Percentiles rank a stretch among this genome's conserved stretches.
These are phyloP conservation scores for Citrus mangshanensis DNA, from an alignment of 345 rosid species.

Conservation along the genomic window DNA sequence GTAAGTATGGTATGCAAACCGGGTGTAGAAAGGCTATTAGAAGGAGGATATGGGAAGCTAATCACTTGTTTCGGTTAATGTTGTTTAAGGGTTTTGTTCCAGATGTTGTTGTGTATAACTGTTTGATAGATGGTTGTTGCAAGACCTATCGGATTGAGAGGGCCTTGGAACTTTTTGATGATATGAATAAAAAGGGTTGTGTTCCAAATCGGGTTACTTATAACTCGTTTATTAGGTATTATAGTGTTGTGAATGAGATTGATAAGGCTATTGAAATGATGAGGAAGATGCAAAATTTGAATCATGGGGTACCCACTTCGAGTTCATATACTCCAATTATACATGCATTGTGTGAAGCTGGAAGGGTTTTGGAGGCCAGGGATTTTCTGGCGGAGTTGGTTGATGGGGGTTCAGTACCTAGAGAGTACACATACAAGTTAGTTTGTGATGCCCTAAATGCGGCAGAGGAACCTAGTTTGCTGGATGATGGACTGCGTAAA, in stretches of 20 bases:
- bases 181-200: conserved; percentile 71
- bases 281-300: conserved; percentile 64
- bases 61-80: conserved; percentile 81
- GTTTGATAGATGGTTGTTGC: conserved; percentile 87
- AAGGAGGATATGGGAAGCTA: conserved; percentile 89
- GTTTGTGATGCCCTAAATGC: conserved; percentile 54
- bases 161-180: conserved; percentile 72
- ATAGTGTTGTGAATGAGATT: conserved; percentile 67
- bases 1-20: conserved; percentile 72
- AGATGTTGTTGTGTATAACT: conserved; percentile 79
- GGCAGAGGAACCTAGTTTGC: conserved; percentile 27
- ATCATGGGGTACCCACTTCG: conserved; percentile 60
- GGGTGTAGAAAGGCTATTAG: conserved; percentile 77
- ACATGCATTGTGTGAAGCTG: conserved; percentile 73
- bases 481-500: conserved; percentile 40
- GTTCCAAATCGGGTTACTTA: conserved; percentile 67
- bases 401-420: conserved; percentile 64
- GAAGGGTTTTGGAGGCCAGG: conserved; percentile 53
- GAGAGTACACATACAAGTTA: conserved; percentile 76
- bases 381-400: conserved; percentile 67
- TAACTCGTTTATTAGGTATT: conserved; percentile 79
- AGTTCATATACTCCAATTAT: conserved; percentile 79
- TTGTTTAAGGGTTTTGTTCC: conserved; percentile 74
- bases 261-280: conserved; percentile 72
- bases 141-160: conserved; percentile 69